Evolutionary conservation across 2,329 filamentous ascomycete genomes (phyloP), one percentile per base, ranked within the genome.

Genomic region (Microcyclospora pomicola): DNA sequence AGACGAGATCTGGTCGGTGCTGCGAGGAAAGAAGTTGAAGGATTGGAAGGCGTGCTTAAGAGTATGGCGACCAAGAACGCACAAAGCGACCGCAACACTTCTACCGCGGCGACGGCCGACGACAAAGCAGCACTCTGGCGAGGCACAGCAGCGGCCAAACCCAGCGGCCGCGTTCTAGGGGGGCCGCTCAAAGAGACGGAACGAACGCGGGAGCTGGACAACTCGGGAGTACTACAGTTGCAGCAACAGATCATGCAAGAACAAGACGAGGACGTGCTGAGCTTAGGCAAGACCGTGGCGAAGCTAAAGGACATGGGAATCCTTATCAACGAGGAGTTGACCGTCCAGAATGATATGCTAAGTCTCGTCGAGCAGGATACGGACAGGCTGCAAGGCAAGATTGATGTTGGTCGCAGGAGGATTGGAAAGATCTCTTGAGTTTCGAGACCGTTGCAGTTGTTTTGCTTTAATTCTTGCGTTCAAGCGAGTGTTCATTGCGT

Each of bases 261-360:
- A 46, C 83, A 92, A 53, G 83, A 91, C 47, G 58, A 77, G 49
- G 78, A 82, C 49, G 71, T 91, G 2, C 71, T 80, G 13, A 68
- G 75, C 48, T 62, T 91, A 39, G 69, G 73, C 2, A 75, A 73
- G 46, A 77, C 84, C 34, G 77, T 88, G 34, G 65, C 76, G 34
- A 65, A 80, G 41, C 80, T 88, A 64, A 78, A 73, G 53, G 78
- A 86, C 59, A 82, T 88, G 72, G 82, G 82, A 0, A 64, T 83
- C 34, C 71, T 76, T 40, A 87, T 91, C 52, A 72, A 82, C 45
- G 72, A 77, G 35, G 83, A 88, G 63, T 68, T 87, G 39, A 71
- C 76, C 37, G 60, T 73, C 47, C 82, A 88, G 63, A 80, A 75
- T 38, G 70, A 75, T 56, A 73, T 85, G 72, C 64, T 91, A 24